A percentile compares a stretch with the other conserved stretches of the same genome.
These are phyloP conservation scores for Alternaria solani DNA, from an alignment of 2,329 filamentous ascomycete species.

Conservation along the genomic window DNA sequence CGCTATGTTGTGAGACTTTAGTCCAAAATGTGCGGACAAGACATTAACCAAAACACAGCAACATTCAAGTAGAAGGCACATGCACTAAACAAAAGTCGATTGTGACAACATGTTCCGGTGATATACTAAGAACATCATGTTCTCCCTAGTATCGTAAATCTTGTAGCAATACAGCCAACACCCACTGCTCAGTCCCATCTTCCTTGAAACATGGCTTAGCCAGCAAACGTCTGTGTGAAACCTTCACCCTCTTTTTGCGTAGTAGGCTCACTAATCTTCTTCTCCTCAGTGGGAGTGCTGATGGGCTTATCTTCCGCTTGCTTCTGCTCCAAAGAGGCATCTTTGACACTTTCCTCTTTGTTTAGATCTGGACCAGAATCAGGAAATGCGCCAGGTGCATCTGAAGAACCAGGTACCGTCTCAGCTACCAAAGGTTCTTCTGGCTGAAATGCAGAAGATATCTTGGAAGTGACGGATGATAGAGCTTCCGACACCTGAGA, in stretches of 20 bases:
- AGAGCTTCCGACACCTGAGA: conserved; percentile 8
- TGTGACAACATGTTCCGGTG: not conserved
- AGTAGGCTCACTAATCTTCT: conserved; percentile 11
- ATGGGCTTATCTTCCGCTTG: conserved; percentile 1
- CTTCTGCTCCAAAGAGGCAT: conserved; percentile 17
- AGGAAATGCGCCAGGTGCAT: conserved; percentile 34
- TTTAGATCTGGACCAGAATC: conserved; percentile 16
- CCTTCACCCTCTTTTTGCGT: conserved; percentile 11
- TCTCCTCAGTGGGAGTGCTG: conserved; percentile 2
- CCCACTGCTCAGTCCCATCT: not conserved
- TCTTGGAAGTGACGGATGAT: conserved; percentile 5
- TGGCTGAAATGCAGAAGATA: conserved; percentile 8
- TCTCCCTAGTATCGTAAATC: not conserved
- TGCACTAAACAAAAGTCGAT: not conserved
- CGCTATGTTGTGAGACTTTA: not conserved
- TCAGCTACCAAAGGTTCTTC: conserved; percentile 23
- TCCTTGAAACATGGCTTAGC: not conserved
- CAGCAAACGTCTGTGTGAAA: conserved; percentile 15
- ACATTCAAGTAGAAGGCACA: not conserved
- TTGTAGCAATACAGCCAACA: not conserved
- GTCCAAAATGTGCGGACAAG: not conserved
- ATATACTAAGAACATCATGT: not conserved
- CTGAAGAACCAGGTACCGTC: conserved; percentile 22
- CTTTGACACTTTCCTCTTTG: conserved; percentile 9
- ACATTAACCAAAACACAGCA: not conserved